Conservation (phyloP, 495 filamentous ascomycete species). For the Cercophora samala region DNA sequence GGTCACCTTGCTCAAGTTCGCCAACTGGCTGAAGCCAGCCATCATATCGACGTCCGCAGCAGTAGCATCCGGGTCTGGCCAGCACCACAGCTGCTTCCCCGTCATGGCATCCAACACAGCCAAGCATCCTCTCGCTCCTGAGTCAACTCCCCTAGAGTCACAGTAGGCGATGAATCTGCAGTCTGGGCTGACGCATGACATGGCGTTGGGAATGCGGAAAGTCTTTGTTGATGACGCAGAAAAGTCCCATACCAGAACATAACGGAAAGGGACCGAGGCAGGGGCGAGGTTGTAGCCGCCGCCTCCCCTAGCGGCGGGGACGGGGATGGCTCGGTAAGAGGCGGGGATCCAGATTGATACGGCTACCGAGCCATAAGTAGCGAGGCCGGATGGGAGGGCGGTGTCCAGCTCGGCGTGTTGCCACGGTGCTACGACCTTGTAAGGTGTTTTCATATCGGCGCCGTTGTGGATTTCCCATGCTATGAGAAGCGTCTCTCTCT, state of each 20-base stretch:
- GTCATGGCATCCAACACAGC: constrained; percentile 36
- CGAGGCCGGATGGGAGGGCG: constrained; percentile 32
- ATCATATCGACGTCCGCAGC: constrained; percentile 18
- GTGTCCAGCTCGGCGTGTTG: constrained; percentile 38
- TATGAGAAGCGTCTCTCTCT: constrained; percentile 34
- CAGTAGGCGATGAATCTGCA: constrained; percentile 37
- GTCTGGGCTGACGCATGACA: constrained; percentile 35
- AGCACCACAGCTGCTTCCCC: constrained; percentile 34
- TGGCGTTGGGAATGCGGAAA: constrained; percentile 36
- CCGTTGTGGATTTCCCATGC: constrained; percentile 35
- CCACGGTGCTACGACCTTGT: constrained; percentile 39
- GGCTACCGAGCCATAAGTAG: constrained; percentile 34
- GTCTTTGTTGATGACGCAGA: constrained; percentile 31
- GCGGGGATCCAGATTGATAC: constrained; percentile 41
- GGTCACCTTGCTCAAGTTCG: constrained; percentile 28
- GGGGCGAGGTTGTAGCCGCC: constrained; percentile 32
- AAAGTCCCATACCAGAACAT: constrained; percentile 40
- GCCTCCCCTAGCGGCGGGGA: constrained; percentile 27
- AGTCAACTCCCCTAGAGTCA: constrained; percentile 29
- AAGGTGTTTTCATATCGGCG: constrained; percentile 26
- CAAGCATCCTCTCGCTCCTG: constrained; percentile 30
- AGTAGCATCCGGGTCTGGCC: constrained; percentile 34
- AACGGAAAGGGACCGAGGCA: constrained; percentile 27
- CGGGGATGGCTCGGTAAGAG: constrained; percentile 32
- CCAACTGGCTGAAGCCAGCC: constrained; percentile 27